Base-by-base conservation (phyloP, 2,329 filamentous ascomycete genomes). In the Dactylellina drechsleri region DNA sequence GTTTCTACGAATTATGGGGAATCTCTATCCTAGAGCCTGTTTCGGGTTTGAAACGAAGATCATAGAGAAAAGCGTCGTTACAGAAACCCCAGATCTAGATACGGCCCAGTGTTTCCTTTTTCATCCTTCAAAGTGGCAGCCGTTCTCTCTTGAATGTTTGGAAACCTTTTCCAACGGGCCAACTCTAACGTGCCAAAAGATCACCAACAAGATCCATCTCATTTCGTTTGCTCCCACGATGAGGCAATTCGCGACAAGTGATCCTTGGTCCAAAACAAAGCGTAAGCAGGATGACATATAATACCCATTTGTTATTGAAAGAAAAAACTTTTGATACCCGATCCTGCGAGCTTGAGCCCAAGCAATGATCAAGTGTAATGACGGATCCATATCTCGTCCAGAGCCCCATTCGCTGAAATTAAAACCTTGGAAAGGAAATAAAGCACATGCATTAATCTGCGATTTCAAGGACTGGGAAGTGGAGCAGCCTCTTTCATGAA, bases 1-100 rank as follows among this genome's bases (percentile, higher is more conserved):
- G 10, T 49, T 66, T 49, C 52, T 66, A 60, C 67, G 65, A 45
- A 36, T 52, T 36, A 36, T 10, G 53, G 20, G 31, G 40, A 66
- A 52, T 74, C 70, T 74, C 70, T 41, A 74, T 74, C 66, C 53
- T 49, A 47, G 16, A 60, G 53, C 62, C 70, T 41, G 26, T 66
- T 74, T 74, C 18, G 70, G 23, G 70, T 15, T 53, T 6, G 18
- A 59, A 62, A 47, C 49, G 68, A 52, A 60, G 68, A 74, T 74
- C 62, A 49, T 45, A 40, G 50, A 26, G 28, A 49, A 56, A n/a
- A 50, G 58, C 56, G 66, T 62, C 61, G 57, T 57, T 61, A 68
- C 57, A 36, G 31, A 36, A 36, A 36, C 31, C 13, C 47, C 8
- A 60, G 49, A 20, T n/a, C 36, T 31, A 58, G 56, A 45, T 60